Evolutionary conservation across 768 basidiomycete species (phyloP).

Genomic region (Flagelloscypha sp.): DNA sequence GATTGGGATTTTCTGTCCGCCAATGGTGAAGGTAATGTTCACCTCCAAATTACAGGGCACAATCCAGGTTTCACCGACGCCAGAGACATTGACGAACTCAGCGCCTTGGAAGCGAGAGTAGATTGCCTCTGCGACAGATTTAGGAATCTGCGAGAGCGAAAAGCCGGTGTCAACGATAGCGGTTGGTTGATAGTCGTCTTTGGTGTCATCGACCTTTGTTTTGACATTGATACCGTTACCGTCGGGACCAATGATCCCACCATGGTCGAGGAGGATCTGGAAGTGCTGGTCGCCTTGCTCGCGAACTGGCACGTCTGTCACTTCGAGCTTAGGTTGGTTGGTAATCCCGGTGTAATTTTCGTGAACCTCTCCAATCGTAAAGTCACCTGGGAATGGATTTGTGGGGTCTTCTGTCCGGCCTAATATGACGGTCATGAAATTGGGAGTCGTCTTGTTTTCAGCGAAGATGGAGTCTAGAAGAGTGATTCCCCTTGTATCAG

Average conservation of each 20-base stretch:
- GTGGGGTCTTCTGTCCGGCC: slow-evolving; percentile 49
- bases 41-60: slow-evolving; percentile 58
- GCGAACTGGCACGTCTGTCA: slow-evolving; percentile 28
- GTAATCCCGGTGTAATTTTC: slow-evolving; percentile 40
- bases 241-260: slow-evolving; percentile 57
- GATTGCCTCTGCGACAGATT: slow-evolving; percentile 46
- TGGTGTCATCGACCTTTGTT: slow-evolving; percentile 36
- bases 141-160: slow-evolving; percentile 53
- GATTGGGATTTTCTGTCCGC: slow-evolving; percentile 46
- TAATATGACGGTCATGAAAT: slow-evolving; percentile 57
- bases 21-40: slow-evolving; percentile 59
- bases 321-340: slow-evolving; percentile 41
- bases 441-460: slow-evolving; percentile 47
- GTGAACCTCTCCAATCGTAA: slow-evolving; percentile 56
- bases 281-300: slow-evolving; percentile 48
- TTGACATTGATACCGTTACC: slow-evolving; percentile 38
- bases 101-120: slow-evolving; percentile 51
- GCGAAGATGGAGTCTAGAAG: slow-evolving; percentile 60
- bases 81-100: slow-evolving; percentile 29
- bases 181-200: slow-evolving; percentile 40
- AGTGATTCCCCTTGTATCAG: slow-evolving; percentile 35
- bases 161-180: slow-evolving; percentile 67
- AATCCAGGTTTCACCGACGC: slow-evolving; percentile 44
- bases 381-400: slow-evolving; percentile 45
- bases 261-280: slow-evolving; percentile 51